Conservation (phyloP, 139 green algal species). For the Auxenochlorella pyrenoidosa region DNA sequence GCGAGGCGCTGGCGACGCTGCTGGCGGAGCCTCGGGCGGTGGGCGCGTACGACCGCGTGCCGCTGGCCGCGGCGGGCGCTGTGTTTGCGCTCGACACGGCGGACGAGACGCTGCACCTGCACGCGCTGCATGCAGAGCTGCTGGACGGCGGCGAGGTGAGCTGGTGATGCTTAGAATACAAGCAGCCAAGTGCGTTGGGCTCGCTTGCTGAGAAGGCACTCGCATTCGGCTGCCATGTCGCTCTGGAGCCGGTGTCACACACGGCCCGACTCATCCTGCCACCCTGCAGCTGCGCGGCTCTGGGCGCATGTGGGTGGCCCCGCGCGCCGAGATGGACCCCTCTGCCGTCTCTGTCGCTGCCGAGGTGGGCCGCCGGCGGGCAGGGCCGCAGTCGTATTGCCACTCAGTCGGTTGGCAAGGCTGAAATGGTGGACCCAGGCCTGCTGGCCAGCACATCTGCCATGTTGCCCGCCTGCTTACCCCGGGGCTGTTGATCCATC, state of each 20-base stretch:
- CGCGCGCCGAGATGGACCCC: slow-evolving; percentile 81
- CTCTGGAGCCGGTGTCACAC: too few relatives aligned
- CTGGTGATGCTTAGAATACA: too few relatives aligned
- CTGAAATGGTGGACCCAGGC: too few relatives aligned
- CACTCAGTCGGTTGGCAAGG: too few relatives aligned
- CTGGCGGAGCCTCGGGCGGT: slow-evolving; percentile 61
- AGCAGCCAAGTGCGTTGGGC: too few relatives aligned
- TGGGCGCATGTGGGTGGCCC: slow-evolving; percentile 85
- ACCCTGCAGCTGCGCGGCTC: slow-evolving; percentile 51
- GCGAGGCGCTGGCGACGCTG: slow-evolving; percentile 55
- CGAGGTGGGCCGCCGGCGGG: slow-evolving; percentile 45
- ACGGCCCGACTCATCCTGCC: background rate
- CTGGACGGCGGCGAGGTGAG: slow-evolving; percentile 82
- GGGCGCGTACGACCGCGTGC: slow-evolving; percentile 86
- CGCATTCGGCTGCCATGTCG: too few relatives aligned
- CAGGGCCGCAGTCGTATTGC: too few relatives aligned
- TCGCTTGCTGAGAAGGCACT: too few relatives aligned
- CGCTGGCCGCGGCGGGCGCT: slow-evolving; percentile 43
- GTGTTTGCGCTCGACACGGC: slow-evolving; percentile 92
- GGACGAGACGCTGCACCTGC: slow-evolving; percentile 78
- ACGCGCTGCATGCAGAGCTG: slow-evolving; percentile 67
- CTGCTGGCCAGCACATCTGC: background rate
- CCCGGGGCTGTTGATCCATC: background rate
- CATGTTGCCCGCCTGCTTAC: background rate
- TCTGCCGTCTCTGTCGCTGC: slow-evolving; percentile 78